phyloP scores from a whole-genome alignment of 495 filamentous ascomycete species.

The Astrocystis sublimbata region DNA sequence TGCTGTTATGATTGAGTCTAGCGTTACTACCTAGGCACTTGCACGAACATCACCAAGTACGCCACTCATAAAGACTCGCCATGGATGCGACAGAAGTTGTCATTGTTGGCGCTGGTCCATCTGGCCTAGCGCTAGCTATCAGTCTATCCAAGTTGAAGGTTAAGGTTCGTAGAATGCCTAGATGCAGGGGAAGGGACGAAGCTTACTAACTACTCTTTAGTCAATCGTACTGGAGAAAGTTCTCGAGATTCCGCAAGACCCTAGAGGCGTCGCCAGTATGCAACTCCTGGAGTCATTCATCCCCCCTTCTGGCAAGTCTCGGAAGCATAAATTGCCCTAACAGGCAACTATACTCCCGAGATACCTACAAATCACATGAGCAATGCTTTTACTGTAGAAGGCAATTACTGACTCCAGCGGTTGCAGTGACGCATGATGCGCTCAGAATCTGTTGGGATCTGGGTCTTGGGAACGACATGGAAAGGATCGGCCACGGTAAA shows the following conservation, averaged over 20 bases:
- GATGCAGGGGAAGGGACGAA: background rate
- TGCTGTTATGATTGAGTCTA: too few relatives aligned
- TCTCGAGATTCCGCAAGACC: conserved; percentile 48
- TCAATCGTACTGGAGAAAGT: conserved; percentile 47
- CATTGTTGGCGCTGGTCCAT: conserved; percentile 43
- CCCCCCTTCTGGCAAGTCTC: too few relatives aligned
- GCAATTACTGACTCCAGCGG: too few relatives aligned
- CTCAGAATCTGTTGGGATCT: conserved; percentile 49
- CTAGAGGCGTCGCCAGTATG: conserved; percentile 51
- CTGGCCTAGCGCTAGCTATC: conserved; percentile 36
- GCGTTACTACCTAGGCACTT: too few relatives aligned
- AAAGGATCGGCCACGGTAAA: conserved; percentile 36
- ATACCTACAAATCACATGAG: too few relatives aligned
- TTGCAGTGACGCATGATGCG: conserved; percentile 55
- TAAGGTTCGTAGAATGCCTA: conserved; percentile 20
- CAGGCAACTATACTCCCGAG: too few relatives aligned
- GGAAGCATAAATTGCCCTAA: too few relatives aligned
- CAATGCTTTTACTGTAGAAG: too few relatives aligned
- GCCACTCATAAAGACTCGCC: background rate
- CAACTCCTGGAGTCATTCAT: too few relatives aligned
- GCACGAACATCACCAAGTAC: background rate
- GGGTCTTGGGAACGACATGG: conserved; percentile 44
- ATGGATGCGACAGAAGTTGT: conserved; percentile 35
- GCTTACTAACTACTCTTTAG: conserved; percentile 18
- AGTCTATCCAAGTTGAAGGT: conserved; percentile 37